Percentiles rank a stretch among this genome's conserved stretches.
These are phyloP conservation scores for Ophiostoma novo-ulmi DNA, from an alignment of 2,329 filamentous ascomycete species.

Conservation along the genomic window DNA sequence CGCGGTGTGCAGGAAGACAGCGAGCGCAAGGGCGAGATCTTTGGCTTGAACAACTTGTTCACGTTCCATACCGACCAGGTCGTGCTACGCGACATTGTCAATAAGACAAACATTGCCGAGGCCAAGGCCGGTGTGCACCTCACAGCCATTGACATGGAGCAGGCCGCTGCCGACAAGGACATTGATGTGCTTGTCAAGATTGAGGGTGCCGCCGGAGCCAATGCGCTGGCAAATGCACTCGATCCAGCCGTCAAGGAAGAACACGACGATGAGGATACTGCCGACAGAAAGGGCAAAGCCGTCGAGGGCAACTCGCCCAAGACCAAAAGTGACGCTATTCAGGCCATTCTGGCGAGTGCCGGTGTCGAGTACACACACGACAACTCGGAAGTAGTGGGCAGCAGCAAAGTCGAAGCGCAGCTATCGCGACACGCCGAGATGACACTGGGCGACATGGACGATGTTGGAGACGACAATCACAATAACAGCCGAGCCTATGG, in stretches of 20 bases:
- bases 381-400: slow-evolving; percentile 90
- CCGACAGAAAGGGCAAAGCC: not conserved
- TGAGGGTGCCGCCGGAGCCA: slow-evolving; percentile 53
- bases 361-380: slow-evolving; percentile 95
- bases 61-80: slow-evolving; percentile 73
- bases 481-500: slow-evolving; percentile 13
- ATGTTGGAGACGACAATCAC: not conserved
- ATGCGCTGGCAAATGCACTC: slow-evolving; percentile 62
- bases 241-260: slow-evolving; percentile 37
- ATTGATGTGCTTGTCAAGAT: slow-evolving; percentile 43
- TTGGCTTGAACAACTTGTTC: slow-evolving; percentile 83
- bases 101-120: slow-evolving; percentile 96
- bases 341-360: slow-evolving; percentile 80
- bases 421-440: slow-evolving; percentile 69
- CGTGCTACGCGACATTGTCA: slow-evolving; percentile 88
- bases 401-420: slow-evolving; percentile 83
- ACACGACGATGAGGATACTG: slow-evolving; percentile 29
- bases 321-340: slow-evolving; percentile 65
- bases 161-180: slow-evolving; percentile 52
- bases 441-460: slow-evolving; percentile 31
- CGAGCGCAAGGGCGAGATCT: slow-evolving; percentile 85
- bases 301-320: not conserved
- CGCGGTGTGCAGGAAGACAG: slow-evolving; percentile 83
- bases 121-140: slow-evolving; percentile 78
- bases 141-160: slow-evolving; percentile 67